These are phyloP conservation scores for Phytophthora sp. DNA, from an alignment of 352 stramenopile species.

Conservation along the genomic window DNA sequence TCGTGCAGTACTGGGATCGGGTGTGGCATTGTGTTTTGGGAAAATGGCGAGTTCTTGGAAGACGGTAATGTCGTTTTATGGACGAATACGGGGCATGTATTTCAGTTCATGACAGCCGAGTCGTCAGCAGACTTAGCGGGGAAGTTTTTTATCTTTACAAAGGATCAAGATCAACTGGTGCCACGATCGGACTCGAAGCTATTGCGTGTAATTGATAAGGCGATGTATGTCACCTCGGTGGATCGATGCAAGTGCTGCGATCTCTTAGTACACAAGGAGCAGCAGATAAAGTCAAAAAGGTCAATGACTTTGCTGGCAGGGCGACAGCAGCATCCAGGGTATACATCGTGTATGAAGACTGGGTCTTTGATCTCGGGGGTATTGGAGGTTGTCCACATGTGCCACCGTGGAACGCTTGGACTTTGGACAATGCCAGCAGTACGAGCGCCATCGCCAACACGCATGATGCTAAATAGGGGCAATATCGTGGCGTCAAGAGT, in stretches of 20 bases:
- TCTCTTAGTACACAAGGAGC: slow-evolving; percentile 11
- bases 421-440: slow-evolving; percentile 53
- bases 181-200: slow-evolving; percentile 75
- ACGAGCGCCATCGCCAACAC: slow-evolving; percentile 12
- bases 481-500: slow-evolving; percentile 27
- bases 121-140: slow-evolving; percentile 34
- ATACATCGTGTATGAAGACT: slow-evolving; percentile 52
- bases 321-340: slow-evolving; percentile 39
- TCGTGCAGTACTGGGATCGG: slow-evolving; percentile 12
- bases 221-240: slow-evolving; percentile 57
- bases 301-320: slow-evolving; percentile 11
- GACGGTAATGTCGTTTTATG: slow-evolving; percentile 71
- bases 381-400: slow-evolving; percentile 64
- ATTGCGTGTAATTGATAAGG: slow-evolving; percentile 57
- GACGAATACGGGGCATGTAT: slow-evolving; percentile 71
- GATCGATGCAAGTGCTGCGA: slow-evolving; percentile 66
- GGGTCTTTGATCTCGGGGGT: not conserved
- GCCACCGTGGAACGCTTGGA: slow-evolving; percentile 53
- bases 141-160: slow-evolving; percentile 86
- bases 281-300: slow-evolving; percentile 3
- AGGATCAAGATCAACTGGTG: slow-evolving; percentile 82
- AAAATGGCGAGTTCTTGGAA: slow-evolving; percentile 70
- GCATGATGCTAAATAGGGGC: slow-evolving; percentile 2
- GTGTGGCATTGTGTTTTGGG: slow-evolving; percentile 46
- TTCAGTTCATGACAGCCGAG: slow-evolving; percentile 57